Evolutionary conservation across 352 stramenopile genomes (phyloP).

Genomic region (Globisporangium echinulatum): DNA sequence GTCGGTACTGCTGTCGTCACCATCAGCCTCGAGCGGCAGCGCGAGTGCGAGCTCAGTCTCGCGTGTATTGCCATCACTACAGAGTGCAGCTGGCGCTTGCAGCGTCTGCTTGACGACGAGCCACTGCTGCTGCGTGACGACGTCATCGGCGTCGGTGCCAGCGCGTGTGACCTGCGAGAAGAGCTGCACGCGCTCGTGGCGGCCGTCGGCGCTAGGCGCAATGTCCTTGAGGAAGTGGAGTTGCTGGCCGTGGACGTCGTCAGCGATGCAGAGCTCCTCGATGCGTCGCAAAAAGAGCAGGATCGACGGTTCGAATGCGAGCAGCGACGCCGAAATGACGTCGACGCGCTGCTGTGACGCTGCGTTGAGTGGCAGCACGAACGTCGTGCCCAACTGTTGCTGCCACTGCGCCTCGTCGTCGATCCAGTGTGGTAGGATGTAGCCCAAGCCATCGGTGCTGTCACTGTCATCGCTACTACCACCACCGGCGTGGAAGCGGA

Average conservation of each 20-base stretch:
- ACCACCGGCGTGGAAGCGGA: slow-evolving; percentile 58
- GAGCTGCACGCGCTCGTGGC: slow-evolving; percentile 28
- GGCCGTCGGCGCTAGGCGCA: background rate
- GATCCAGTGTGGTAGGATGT: slow-evolving; percentile 81
- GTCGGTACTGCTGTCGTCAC: slow-evolving; percentile 2
- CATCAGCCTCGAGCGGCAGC: slow-evolving; percentile 22
- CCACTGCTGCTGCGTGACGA: slow-evolving; percentile 42
- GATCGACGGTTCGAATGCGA: slow-evolving; percentile 69
- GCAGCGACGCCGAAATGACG: slow-evolving; percentile 58
- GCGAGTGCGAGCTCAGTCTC: slow-evolving; percentile 57
- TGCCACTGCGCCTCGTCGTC: slow-evolving; percentile 36
- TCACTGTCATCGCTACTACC: slow-evolving; percentile 19
- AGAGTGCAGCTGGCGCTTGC: slow-evolving; percentile 16
- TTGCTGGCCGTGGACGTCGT: slow-evolving; percentile 24
- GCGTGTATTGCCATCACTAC: slow-evolving; percentile 6
- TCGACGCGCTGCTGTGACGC: slow-evolving; percentile 29
- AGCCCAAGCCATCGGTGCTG: slow-evolving; percentile 42
- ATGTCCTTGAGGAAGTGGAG: slow-evolving; percentile 41
- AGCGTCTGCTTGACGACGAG: slow-evolving; percentile 48
- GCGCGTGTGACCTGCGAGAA: slow-evolving; percentile 23
- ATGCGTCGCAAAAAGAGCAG: slow-evolving; percentile 78
- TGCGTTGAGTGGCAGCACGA: slow-evolving; percentile 69
- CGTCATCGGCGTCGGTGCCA: slow-evolving; percentile 1
- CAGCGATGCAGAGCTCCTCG: slow-evolving; percentile 45
- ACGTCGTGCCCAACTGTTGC: slow-evolving; percentile 44